phyloP scores from a whole-genome alignment of 2,329 filamentous ascomycete genomes.

The Ceratocystis diversiconidia region DNA sequence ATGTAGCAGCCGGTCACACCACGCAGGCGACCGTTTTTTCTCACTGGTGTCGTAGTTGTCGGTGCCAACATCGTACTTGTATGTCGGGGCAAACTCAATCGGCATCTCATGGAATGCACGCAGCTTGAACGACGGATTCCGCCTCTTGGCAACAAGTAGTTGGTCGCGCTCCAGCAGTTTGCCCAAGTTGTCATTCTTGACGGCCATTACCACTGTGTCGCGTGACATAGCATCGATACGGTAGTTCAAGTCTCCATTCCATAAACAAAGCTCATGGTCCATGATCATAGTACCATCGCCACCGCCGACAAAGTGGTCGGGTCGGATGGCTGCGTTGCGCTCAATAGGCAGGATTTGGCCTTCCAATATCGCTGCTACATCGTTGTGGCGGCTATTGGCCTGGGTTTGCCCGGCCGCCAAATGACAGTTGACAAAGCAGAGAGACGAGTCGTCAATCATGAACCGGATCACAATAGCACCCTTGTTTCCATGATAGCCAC shows the following conservation, averaged over 20 bases:
- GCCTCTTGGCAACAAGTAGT: constrained; percentile 71
- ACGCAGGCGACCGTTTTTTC: constrained; percentile 85
- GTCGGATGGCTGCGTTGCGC: constrained; percentile 48
- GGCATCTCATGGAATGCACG: constrained; percentile 80
- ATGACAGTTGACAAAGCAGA: constrained; percentile 97
- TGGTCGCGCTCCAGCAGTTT: constrained; percentile 92
- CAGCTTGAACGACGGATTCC: constrained; percentile 79
- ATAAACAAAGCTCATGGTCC: constrained; percentile 91
- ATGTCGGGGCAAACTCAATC: constrained; percentile 87
- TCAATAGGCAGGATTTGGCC: constrained; percentile 59
- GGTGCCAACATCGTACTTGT: constrained; percentile 95
- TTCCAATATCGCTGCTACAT: constrained; percentile 81
- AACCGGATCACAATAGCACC: constrained; percentile 88
- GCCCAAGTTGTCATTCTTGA: constrained; percentile 63
- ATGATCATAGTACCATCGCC: constrained; percentile 90
- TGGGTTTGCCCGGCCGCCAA: constrained; percentile 85
- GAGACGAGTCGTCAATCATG: constrained; percentile 77
- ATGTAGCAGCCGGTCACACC: constrained; percentile 91
- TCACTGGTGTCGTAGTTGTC: constrained; percentile 90
- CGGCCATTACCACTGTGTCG: constrained; percentile 75
- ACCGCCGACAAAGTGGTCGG: constrained; percentile 76
- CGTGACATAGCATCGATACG: constrained; percentile 95
- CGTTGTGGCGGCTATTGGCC: constrained; percentile 80
- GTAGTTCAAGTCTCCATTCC: constrained; percentile 96
- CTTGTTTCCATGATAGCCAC: constrained; percentile 90